phyloP scores from a whole-genome alignment of 768 basidiomycete genomes.

The Dacryopinax primogenitus region DNA sequence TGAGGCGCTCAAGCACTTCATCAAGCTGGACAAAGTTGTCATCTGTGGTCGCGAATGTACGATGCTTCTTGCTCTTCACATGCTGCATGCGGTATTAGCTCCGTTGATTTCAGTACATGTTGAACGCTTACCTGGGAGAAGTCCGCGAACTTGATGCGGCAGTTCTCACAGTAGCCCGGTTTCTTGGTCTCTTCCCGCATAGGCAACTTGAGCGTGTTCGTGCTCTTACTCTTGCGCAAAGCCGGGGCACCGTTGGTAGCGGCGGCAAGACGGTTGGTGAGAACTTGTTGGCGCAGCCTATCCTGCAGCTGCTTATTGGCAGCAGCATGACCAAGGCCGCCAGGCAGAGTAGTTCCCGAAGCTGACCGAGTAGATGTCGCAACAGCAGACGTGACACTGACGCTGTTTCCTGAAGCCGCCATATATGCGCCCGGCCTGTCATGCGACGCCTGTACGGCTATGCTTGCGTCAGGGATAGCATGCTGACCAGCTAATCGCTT shows the following conservation, averaged over 20 bases:
- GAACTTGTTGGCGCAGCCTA: conserved; percentile 34
- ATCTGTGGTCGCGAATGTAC: conserved; percentile 64
- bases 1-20: conserved; percentile 49
- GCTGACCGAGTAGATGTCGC: conserved; percentile 42
- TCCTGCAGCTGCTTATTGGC: conserved; percentile 39
- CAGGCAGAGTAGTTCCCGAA: not conserved
- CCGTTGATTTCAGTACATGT: not conserved
- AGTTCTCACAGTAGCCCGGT: conserved; percentile 96
- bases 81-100: conserved; percentile 40
- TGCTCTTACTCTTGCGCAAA: conserved; percentile 49
- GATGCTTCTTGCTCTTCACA: conserved; percentile 55
- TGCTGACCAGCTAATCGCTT: not conserved
- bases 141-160: conserved; percentile 77
- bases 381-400: conserved; percentile 78
- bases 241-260: conserved; percentile 31
- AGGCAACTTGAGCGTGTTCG: conserved; percentile 64
- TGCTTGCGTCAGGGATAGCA: conserved; percentile 5
- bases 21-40: conserved; percentile 73
- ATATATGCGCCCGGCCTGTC: conserved; percentile 40
- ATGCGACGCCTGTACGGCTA: conserved; percentile 19
- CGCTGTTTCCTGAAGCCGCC: conserved; percentile 92
- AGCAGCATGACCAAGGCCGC: not conserved
- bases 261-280: conserved; percentile 51
- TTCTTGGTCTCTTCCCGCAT: conserved; percentile 77
- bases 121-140: conserved; percentile 52